Evolutionary conservation across 179 eudicot species (phyloP).

Genomic region (Heliamphora pulchella): DNA sequence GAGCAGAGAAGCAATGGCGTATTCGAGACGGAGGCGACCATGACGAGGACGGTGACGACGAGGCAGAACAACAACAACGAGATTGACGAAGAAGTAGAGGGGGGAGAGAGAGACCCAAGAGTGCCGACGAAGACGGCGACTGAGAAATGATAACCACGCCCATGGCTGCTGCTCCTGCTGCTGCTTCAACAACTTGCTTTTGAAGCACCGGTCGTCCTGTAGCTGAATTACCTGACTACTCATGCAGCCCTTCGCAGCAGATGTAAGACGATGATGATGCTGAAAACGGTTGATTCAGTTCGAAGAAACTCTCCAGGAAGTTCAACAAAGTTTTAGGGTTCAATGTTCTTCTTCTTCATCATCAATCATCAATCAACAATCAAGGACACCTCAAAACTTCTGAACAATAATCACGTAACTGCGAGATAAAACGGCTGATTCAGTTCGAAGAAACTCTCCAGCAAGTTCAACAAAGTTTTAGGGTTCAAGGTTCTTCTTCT

Average conservation of each 20-base stretch:
- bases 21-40: conserved; percentile 22
- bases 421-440: not conserved
- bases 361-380: not conserved
- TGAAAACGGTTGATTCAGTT: not conserved
- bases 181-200: conserved; percentile 33
- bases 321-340: conserved; percentile 5
- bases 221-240: conserved; percentile 22
- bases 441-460: not conserved
- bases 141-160: conserved; percentile 40
- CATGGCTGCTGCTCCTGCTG: conserved; percentile 37
- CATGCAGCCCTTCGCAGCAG: conserved; percentile 35
- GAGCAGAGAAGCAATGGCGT: conserved; percentile 32
- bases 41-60: conserved; percentile 10
- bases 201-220: conserved; percentile 22
- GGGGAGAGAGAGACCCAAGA: conserved; percentile 18
- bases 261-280: not conserved
- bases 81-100: conserved; percentile 14
- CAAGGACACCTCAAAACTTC: not conserved
- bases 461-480: not conserved
- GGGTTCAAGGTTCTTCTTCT: conserved; percentile 11
- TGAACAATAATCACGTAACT: not conserved
- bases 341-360: not conserved
- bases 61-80: conserved; percentile 14
- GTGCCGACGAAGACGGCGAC: conserved; percentile 18
- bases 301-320: not conserved